Conservation (phyloP, 192 early-diverging fungal genomes). For the Umbelopsis isabellina region DNA sequence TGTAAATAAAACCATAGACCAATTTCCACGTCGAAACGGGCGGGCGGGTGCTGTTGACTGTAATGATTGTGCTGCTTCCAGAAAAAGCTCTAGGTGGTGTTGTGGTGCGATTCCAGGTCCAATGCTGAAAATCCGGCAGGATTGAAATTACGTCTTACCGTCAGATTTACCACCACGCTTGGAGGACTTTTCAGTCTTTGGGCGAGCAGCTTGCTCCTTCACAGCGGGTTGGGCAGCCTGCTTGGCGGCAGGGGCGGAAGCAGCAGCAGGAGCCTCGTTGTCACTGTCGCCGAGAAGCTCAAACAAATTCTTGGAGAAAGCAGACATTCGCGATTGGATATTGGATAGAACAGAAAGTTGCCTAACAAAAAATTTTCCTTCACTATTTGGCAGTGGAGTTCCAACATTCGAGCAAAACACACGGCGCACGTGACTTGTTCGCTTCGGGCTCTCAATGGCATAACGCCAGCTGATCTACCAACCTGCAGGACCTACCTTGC, state of each 20-base stretch:
- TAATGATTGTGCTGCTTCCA: no score
- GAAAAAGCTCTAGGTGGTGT: not conserved
- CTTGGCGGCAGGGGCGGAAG: slow-evolving; percentile 17
- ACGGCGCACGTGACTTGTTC: not conserved
- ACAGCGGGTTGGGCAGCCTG: slow-evolving; percentile 24
- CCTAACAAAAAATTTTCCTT: slow-evolving; percentile 23
- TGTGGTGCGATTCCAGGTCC: not conserved
- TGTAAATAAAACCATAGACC: no score
- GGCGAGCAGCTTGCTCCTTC: slow-evolving; percentile 33
- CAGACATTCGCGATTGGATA: slow-evolving; percentile 45
- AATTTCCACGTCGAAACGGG: no score
- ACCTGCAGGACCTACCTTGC: no score
- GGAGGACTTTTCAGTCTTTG: slow-evolving; percentile 34
- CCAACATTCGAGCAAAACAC: slow-evolving; percentile 3
- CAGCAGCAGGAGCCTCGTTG: slow-evolving; percentile 28
- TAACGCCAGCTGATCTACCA: no score
- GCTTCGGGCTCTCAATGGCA: not conserved
- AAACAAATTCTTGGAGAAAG: slow-evolving; percentile 70
- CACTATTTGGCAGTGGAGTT: slow-evolving; percentile 14
- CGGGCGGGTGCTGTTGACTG: no score
- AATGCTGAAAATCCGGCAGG: not conserved
- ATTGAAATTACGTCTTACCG: not conserved
- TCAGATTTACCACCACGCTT: slow-evolving; percentile 36
- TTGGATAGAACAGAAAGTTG: slow-evolving; percentile 21
- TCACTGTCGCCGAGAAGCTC: slow-evolving; percentile 68